These are phyloP conservation scores for Globisporangium canariense DNA, from an alignment of 352 stramenopile genomes.

Conservation along the genomic window DNA sequence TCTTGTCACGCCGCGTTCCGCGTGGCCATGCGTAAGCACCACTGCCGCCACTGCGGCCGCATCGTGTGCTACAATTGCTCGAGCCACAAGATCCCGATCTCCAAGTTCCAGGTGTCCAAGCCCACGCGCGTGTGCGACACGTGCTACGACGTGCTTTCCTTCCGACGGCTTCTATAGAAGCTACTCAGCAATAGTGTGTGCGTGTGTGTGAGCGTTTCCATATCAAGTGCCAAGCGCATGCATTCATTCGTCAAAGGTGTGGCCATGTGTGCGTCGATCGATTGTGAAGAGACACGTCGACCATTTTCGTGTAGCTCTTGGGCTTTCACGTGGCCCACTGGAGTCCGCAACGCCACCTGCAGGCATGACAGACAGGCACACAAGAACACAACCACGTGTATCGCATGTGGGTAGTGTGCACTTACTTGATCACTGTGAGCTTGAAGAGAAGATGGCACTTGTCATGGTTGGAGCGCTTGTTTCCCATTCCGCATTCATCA, in stretches of 20 bases:
- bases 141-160: slow-evolving; percentile 82
- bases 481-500: no score
- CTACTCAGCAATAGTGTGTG: background rate
- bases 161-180: slow-evolving; percentile 68
- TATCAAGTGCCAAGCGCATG: background rate
- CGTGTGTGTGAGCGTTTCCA: background rate
- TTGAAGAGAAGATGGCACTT: no score
- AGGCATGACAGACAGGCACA: no score
- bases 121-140: slow-evolving; percentile 77
- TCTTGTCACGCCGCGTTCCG: slow-evolving; percentile 73
- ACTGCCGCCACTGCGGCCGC: slow-evolving; percentile 80
- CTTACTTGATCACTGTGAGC: no score
- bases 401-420: no score
- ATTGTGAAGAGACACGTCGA: no score
- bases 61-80: slow-evolving; percentile 87
- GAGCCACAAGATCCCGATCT: slow-evolving; percentile 79
- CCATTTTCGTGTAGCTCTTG: background rate
- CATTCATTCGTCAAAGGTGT: background rate
- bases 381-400: no score
- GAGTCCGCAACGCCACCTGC: no score
- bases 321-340: background rate
- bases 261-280: no score
- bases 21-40: slow-evolving; percentile 81
- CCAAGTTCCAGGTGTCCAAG: slow-evolving; percentile 78
- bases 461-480: no score